A percentile compares a stretch with the other conserved stretches of the same genome.
Conservation (phyloP, 345 rosid genomes). For the Dovyalis caffra region DNA sequence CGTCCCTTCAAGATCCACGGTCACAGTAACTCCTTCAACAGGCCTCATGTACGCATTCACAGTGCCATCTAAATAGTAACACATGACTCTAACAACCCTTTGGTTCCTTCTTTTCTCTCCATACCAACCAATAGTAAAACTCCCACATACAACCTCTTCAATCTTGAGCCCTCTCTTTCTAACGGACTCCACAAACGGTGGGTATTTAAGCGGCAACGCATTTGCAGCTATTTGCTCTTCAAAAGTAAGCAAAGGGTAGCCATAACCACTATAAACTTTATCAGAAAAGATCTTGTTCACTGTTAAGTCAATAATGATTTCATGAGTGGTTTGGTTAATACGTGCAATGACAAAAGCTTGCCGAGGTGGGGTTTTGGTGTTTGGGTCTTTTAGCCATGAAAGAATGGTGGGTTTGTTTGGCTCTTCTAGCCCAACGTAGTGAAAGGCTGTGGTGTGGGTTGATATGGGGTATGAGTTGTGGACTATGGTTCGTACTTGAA, state of each 20-base stretch:
- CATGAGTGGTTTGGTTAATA: conserved; percentile 25
- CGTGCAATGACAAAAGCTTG: conserved; percentile 38
- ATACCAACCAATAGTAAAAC: conserved; percentile 33
- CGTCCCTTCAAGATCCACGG: conserved; percentile 36
- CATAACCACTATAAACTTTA: conserved; percentile 25
- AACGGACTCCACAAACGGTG: conserved; percentile 34
- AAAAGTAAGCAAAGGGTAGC: conserved; percentile 32
- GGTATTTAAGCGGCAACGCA: conserved; percentile 13
- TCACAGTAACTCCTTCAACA: conserved; percentile 32
- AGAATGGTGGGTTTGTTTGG: conserved; percentile 31
- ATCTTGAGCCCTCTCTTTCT: conserved; percentile 28
- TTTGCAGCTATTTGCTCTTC: conserved; percentile 26
- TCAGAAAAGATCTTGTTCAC: conserved; percentile 6
- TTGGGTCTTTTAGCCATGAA: conserved; percentile 25
- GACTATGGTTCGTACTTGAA: conserved; percentile 15
- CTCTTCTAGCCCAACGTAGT: conserved; percentile 38
- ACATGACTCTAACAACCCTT: conserved; percentile 34
- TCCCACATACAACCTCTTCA: conserved; percentile 25
- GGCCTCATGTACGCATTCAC: conserved; percentile 41
- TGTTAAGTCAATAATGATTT: conserved; percentile 31
- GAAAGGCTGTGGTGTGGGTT: conserved; percentile 27
- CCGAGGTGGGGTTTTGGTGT: conserved; percentile 30
- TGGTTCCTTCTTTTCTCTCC: conserved; percentile 23
- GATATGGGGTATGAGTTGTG: conserved; percentile 7
- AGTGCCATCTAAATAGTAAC: conserved; percentile 36